These are phyloP conservation scores for Endocalyx cinctus DNA, from an alignment of 2,329 filamentous ascomycete genomes.

Conservation along the genomic window DNA sequence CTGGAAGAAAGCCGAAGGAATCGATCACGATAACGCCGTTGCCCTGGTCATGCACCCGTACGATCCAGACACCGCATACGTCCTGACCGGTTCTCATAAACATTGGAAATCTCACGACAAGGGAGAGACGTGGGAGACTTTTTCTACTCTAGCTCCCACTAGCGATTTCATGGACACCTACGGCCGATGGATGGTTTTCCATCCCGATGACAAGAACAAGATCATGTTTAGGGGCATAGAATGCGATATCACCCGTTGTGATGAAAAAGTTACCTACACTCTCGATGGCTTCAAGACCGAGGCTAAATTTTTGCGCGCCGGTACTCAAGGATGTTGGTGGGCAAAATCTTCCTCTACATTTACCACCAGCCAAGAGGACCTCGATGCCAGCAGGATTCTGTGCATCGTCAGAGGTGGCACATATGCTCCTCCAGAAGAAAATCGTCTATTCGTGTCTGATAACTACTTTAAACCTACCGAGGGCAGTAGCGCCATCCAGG, in stretches of 20 bases:
- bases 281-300: constrained; percentile 74
- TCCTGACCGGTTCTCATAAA: constrained; percentile 61
- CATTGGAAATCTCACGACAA: constrained; percentile 84
- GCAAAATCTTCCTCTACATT: constrained; percentile 75
- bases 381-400: constrained; percentile 67
- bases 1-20: constrained; percentile 64
- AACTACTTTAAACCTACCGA: constrained; percentile 65
- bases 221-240: constrained; percentile 79
- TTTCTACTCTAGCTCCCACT: constrained; percentile 57
- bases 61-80: constrained; percentile 74
- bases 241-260: constrained; percentile 61
- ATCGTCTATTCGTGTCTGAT: constrained; percentile 76
- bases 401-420: constrained; percentile 75
- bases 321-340: constrained; percentile 79
- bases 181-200: constrained; percentile 63
- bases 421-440: constrained; percentile 66
- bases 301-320: constrained; percentile 59
- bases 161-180: constrained; percentile 46
- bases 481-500: constrained; percentile 43
- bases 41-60: constrained; percentile 72
- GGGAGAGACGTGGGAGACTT: constrained; percentile 76
- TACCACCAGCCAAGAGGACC: constrained; percentile 58
- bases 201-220: constrained; percentile 76
- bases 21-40: constrained; percentile 58
- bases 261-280: constrained; percentile 67